Evolutionary conservation across 176 grass and related monocot species (phyloP), one percentile per base, ranked within the genome.

Genomic region (Aechmea fasciata): DNA sequence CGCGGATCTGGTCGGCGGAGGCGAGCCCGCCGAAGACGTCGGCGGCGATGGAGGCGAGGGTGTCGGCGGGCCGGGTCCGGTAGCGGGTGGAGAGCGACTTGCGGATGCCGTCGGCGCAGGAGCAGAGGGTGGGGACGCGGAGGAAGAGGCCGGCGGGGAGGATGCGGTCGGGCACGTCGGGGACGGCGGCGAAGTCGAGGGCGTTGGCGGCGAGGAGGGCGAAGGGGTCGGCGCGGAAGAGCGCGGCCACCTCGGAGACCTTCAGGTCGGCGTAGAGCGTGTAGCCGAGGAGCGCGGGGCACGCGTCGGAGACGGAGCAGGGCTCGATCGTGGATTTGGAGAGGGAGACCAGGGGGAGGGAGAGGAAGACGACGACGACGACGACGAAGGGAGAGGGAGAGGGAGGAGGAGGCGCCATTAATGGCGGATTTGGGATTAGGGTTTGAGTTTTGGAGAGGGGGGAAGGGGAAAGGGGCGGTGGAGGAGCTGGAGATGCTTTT

Each of bases 261-360:
- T 88, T 96, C 63, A 96, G 91, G 75, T 96, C 85, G 55, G 85
- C 77, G 85, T 81, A 84, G 62, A 96, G 85, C 1, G 91, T 86
- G 91, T 96, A 96, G 78, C 83, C 84, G 71, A 96, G 87, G 13
- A 91, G 82, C 8, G 91, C 81, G 0, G 82, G 85, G 65, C 91
- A 96, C 48, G 88, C 55, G 47, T 84, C 80, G 61, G 88, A 72
- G 47, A 78, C 81, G 47, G 85, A 65, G 83, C 91, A 96, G 48
- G 91, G 79, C 79, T 96, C 91, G 71, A 91, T 79, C 11, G 78
- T 88, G 2, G 91, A 91, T 67, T 84, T 96, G 53, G 80, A 74
- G 77, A 64, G 0, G 0, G 66, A 49, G 17, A 10, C 11, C 9
- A 75, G 23, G 13, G 65, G 50, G 22, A 33, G 20, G 47, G 48